Percentiles rank a stretch among this genome's conserved stretches.
Evolutionary conservation across 495 filamentous ascomycete species (phyloP).

Genomic region (Bombardia bombarda): DNA sequence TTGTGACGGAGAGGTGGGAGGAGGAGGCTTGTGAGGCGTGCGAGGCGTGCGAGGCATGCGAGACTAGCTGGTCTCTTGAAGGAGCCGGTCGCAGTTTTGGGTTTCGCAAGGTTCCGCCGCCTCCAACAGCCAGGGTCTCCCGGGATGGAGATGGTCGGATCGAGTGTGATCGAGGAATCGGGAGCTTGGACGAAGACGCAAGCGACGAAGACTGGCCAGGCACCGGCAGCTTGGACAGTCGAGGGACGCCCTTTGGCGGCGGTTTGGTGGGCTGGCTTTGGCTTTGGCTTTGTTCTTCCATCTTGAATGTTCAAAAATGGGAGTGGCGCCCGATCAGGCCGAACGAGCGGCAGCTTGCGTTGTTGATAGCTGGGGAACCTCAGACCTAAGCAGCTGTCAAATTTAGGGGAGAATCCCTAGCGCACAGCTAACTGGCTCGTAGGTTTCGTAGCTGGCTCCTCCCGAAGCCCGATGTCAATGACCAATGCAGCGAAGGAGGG

Average conservation of each 20-base stretch:
- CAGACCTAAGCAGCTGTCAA: too few species aligned
- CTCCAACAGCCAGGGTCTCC: conserved; percentile 14
- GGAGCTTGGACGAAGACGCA: conserved; percentile 25
- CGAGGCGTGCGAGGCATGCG: too few species aligned
- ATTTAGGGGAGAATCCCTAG: too few species aligned
- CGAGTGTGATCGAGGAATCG: conserved; percentile 19
- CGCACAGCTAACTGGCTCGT: too few species aligned
- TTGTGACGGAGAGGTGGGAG: background rate
- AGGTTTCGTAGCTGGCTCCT: too few species aligned
- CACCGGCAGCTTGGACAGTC: conserved; percentile 23
- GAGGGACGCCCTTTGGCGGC: conserved; percentile 14
- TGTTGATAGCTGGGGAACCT: too few species aligned
- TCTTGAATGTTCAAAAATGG: conserved; percentile 11
- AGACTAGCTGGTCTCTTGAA: conserved; percentile 33
- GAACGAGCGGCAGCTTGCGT: too few species aligned
- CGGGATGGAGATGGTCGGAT: conserved; percentile 21
- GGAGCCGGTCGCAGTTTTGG: conserved; percentile 32
- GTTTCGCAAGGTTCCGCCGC: conserved; percentile 19
- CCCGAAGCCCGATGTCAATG: too few species aligned
- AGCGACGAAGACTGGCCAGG: conserved; percentile 14
- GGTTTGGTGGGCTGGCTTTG: background rate
- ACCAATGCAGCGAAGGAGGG: too few species aligned
- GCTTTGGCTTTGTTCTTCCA: conserved; percentile 22
- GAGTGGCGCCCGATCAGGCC: too few species aligned
- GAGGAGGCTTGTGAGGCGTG: too few species aligned